These are phyloP conservation scores for Nannizzia gypsea DNA, from an alignment of 2,329 filamentous ascomycete species.

Conservation along the genomic window DNA sequence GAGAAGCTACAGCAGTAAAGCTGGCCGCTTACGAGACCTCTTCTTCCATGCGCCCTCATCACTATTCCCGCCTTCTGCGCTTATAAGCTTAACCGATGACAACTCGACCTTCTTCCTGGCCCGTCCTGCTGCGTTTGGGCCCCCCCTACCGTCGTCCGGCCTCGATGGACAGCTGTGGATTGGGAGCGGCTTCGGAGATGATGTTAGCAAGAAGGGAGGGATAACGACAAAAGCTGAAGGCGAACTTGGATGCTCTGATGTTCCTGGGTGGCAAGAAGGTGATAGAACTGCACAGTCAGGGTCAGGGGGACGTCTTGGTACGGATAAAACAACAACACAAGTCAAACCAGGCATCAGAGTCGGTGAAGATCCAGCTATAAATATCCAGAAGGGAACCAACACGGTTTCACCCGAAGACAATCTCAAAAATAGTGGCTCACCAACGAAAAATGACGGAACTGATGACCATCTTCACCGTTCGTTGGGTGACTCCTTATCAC, in stretches of 20 bases:
- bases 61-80: slow-evolving; percentile 86
- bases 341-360: neutral
- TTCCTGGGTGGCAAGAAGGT: slow-evolving; percentile 67
- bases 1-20: slow-evolving; percentile 20
- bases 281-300: neutral
- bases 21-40: slow-evolving; percentile 43
- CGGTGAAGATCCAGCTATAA: neutral
- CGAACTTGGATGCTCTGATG: slow-evolving; percentile 89
- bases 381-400: neutral
- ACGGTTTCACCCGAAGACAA: neutral
- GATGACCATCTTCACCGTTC: slow-evolving; percentile 67
- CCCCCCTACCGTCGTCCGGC: slow-evolving; percentile 59
- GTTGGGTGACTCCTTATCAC: slow-evolving; percentile 33
- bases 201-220: slow-evolving; percentile 50
- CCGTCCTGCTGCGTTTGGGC: slow-evolving; percentile 84
- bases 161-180: slow-evolving; percentile 88
- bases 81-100: slow-evolving; percentile 92
- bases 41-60: slow-evolving; percentile 68
- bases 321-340: slow-evolving; percentile 2
- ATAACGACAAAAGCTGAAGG: slow-evolving; percentile 50
- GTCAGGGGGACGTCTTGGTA: neutral
- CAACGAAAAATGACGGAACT: slow-evolving; percentile 51
- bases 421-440: neutral
- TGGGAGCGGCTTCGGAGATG: slow-evolving; percentile 80
- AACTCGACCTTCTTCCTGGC: slow-evolving; percentile 96